A percentile compares a stretch with the other conserved stretches of the same genome.
Evolutionary conservation across 2,329 filamentous ascomycete species (phyloP).

Genomic region (Cercospora zeae-maydis): DNA sequence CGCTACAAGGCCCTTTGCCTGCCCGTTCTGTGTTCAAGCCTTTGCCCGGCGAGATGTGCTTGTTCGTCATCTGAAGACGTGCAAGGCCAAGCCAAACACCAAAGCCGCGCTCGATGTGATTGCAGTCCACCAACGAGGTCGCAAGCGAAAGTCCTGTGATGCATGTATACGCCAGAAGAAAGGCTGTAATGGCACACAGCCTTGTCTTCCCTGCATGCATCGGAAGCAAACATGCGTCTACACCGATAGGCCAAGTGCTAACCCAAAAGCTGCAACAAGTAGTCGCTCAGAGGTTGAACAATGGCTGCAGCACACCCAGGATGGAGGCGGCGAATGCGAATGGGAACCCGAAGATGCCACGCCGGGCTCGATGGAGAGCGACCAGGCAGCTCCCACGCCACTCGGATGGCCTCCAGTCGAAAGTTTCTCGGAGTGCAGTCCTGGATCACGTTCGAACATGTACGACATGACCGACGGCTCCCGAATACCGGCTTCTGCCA

Average conservation of each 20-base stretch:
- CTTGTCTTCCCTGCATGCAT: slow-evolving; percentile 1
- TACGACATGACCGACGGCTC: background rate
- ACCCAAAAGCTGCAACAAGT: background rate
- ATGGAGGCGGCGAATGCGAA: background rate
- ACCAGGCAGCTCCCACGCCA: background rate
- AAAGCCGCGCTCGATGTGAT: background rate
- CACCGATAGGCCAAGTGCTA: background rate
- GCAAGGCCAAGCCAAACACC: background rate
- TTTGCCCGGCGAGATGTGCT: slow-evolving; percentile 3
- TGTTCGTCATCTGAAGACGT: background rate
- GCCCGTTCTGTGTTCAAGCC: background rate
- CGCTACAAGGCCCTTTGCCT: background rate
- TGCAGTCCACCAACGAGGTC: background rate
- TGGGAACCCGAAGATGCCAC: background rate
- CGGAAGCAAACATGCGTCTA: slow-evolving; percentile 7
- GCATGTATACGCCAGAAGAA: slow-evolving; percentile 6
- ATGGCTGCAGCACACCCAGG: background rate
- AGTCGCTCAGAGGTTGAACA: background rate
- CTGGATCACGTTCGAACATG: background rate
- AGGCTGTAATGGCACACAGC: slow-evolving; percentile 8
- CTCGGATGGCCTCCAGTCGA: background rate
- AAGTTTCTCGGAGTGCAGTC: background rate
- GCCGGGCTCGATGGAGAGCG: background rate
- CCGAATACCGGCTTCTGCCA: background rate
- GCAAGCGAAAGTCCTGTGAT: slow-evolving; percentile 5